Percentiles rank a stretch among this genome's conserved stretches.
These are phyloP conservation scores for Cladosporium halotolerans DNA, from an alignment of 2,329 filamentous ascomycete genomes.

Conservation along the genomic window DNA sequence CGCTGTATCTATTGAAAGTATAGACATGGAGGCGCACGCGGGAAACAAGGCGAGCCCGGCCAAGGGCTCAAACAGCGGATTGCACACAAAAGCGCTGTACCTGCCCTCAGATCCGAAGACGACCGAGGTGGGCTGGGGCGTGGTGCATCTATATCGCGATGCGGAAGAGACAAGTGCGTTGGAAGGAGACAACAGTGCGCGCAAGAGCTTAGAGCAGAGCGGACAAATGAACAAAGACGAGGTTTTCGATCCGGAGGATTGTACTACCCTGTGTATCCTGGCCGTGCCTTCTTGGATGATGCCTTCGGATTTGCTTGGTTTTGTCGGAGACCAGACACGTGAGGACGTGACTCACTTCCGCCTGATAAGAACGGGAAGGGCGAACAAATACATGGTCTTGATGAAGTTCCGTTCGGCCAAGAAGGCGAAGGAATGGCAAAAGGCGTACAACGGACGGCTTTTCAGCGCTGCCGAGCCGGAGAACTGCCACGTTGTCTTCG, in stretches of 20 bases:
- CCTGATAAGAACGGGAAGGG: constrained; percentile 81
- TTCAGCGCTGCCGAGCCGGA: constrained; percentile 75
- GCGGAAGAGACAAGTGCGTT: constrained; percentile 64
- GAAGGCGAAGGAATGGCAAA: constrained; percentile 72
- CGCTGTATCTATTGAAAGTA: constrained; percentile 68
- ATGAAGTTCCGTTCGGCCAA: constrained; percentile 81
- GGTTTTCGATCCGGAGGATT: constrained; percentile 53
- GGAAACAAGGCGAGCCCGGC: constrained; percentile 35
- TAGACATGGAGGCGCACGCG: constrained; percentile 58
- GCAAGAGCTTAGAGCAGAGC: constrained; percentile 24
- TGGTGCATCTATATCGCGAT: constrained; percentile 91
- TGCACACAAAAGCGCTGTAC: constrained; percentile 77
- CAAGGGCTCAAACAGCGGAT: constrained; percentile 52
- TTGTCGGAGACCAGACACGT: constrained; percentile 80
- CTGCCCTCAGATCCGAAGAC: constrained; percentile 62
- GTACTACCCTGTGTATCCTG: constrained; percentile 84
- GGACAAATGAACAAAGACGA: neutral
- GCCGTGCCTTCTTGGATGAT: constrained; percentile 93
- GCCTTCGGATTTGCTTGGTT: constrained; percentile 82
- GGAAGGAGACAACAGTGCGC: constrained; percentile 42
- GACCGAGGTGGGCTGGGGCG: constrained; percentile 80
- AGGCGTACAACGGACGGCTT: constrained; percentile 83
- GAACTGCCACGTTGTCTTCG: constrained; percentile 89
- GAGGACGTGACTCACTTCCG: constrained; percentile 86
- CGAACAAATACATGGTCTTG: constrained; percentile 90